Evolutionary conservation across 2,329 filamentous ascomycete species (phyloP).

Genomic region (Pleoardoris graminearum): DNA sequence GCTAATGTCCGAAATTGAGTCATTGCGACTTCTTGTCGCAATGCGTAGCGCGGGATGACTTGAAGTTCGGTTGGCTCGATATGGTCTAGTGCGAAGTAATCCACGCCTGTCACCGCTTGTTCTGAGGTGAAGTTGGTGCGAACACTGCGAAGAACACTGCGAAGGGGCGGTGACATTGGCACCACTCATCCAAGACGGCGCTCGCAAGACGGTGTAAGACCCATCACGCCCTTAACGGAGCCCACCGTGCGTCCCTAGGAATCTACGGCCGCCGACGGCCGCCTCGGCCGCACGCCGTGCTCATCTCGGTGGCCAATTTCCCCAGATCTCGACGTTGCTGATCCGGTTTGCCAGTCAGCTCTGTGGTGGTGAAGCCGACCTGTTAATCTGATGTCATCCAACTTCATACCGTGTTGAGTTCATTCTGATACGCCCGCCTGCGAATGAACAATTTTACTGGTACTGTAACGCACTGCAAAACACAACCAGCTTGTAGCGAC

Average conservation of each 20-base stretch:
- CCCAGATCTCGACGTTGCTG: conserved; percentile 4
- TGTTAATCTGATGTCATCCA: not conserved
- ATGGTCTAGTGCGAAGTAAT: conserved; percentile 1
- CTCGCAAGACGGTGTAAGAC: conserved; percentile 5
- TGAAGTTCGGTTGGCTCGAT: conserved; percentile 3
- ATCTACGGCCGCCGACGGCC: not conserved
- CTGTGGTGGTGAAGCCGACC: conserved; percentile 1
- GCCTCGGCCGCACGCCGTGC: not conserved
- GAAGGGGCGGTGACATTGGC: conserved; percentile 4
- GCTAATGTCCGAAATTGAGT: not conserved
- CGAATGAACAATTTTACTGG: not conserved
- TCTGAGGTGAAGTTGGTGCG: conserved; percentile 1
- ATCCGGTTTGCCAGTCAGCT: not conserved
- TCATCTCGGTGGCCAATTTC: conserved; percentile 3
- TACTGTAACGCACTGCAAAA: not conserved
- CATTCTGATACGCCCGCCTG: not conserved
- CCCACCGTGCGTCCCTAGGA: not conserved
- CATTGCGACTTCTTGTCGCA: not conserved
- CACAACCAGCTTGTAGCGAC: not conserved
- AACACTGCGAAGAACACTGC: not conserved
- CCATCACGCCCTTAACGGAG: not conserved
- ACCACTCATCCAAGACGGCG: not conserved
- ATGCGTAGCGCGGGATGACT: conserved; percentile 7
- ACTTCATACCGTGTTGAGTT: not conserved
- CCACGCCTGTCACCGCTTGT: conserved; percentile 6